Evolutionary conservation across 2,329 filamentous ascomycete species (phyloP), one percentile per base, ranked within the genome.

Genomic region (Sclerotinia nivalis): DNA sequence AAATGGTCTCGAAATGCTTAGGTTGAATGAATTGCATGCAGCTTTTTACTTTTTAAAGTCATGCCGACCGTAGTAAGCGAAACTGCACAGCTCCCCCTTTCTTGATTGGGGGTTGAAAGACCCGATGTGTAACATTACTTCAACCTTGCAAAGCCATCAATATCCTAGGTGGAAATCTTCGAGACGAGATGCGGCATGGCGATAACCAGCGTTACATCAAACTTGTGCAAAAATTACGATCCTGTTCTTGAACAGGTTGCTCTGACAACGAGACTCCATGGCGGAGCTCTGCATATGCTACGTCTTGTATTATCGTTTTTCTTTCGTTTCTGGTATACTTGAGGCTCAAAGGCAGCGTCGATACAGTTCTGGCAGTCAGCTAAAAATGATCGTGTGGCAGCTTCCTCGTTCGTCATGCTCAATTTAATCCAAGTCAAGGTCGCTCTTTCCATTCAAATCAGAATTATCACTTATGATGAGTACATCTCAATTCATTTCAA

Each of bases 111-210:
- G 55, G 45, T 56, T 60, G 28, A 59, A 68, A 60, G 25, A 22
- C 52, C n/a, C 20, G 66, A 68, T 54, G 37, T 68, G 66, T 56
- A 68, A 62, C 56, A 62, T 54, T 40, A 52, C 28, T 22, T 58
- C 45, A 60, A 54, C 56, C 34, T 52, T 68, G 56, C 55, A 45
- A 40, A 28, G 15, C n/a, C 62, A 40, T 40, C 8, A 43, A 28
- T 40, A 55, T 43, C 34, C 49, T 22, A 22, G n/a, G 25, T 40
- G n/a, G 45, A 55, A n/a, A 55, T 55, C 34, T 25, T 52, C 31
- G 20, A 64, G 60, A 40, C 7, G 45, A 43, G 10, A 52, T 45
- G 49, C 45, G 49, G n/a, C 34, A 31, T 20, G 49, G 31, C 4
- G 20, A 55, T 66, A 54, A 40, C 34, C 8, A 52, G 22, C 55